A percentile compares a stretch with the other conserved stretches of the same genome.
phyloP scores from a whole-genome alignment of 2,329 filamentous ascomycete genomes.

The Chrysoporthe deuterocubensis region DNA sequence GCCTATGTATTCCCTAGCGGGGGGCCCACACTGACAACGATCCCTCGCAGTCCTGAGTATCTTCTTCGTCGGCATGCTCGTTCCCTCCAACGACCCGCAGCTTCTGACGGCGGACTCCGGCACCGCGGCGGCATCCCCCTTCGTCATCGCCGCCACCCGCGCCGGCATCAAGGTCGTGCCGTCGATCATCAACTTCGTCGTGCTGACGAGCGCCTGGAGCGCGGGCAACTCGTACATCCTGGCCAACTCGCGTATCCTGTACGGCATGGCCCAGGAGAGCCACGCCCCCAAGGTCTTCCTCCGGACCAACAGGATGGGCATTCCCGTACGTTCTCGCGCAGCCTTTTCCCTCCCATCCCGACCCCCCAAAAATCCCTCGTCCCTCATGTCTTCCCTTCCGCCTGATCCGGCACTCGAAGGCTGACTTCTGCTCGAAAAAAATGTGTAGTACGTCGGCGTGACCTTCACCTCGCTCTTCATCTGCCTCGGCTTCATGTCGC shows the following conservation, averaged over 20 bases:
- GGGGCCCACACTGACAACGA: neutral
- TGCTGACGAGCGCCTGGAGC: conserved; percentile 55
- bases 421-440: conserved; percentile 29
- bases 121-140: conserved; percentile 51
- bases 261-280: conserved; percentile 56
- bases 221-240: conserved; percentile 59
- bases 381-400: no score
- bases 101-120: conserved; percentile 52
- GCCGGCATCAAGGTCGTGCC: conserved; percentile 57
- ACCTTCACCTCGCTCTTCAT: conserved; percentile 11
- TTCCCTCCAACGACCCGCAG: conserved; percentile 55
- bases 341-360: conserved; percentile 15
- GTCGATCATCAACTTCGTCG: conserved; percentile 59
- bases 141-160: conserved; percentile 55
- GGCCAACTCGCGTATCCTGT: conserved; percentile 56
- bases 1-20: neutral
- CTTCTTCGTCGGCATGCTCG: conserved; percentile 57
- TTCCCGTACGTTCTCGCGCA: conserved; percentile 30
- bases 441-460: conserved; percentile 9
- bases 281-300: conserved; percentile 58
- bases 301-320: conserved; percentile 53
- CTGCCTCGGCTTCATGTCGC: conserved; percentile 21
- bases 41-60: conserved; percentile 45
- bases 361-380: no score
- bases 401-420: neutral